phyloP scores from a whole-genome alignment of 108 stramenopile species.

The Skeletonema menzelii region DNA sequence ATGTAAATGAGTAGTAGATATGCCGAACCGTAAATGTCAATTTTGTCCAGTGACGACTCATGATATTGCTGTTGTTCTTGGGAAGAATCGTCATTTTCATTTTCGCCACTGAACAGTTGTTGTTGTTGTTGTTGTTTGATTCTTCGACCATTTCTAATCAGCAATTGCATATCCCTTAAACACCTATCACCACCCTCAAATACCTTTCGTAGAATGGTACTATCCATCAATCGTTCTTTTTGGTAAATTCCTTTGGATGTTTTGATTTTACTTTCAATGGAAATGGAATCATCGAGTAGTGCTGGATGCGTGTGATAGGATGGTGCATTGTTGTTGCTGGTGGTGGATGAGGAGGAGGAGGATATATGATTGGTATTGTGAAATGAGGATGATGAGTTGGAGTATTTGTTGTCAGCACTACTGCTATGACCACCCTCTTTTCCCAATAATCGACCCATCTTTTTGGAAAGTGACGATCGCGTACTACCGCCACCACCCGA shows the following conservation, averaged over 20 bases:
- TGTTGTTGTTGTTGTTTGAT: not conserved
- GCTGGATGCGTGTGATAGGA: constrained; percentile 3
- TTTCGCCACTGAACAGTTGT: not conserved
- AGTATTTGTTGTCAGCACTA: not conserved
- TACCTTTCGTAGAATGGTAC: constrained; percentile 16
- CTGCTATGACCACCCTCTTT: not conserved
- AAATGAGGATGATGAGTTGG: not conserved
- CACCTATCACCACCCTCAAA: constrained; percentile 34
- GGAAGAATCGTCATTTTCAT: no score
- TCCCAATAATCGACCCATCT: constrained; percentile 2
- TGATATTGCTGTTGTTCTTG: not conserved
- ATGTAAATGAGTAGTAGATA: constrained; percentile 46
- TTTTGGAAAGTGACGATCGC: not conserved
- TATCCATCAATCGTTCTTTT: constrained; percentile 35
- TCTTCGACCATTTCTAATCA: not conserved
- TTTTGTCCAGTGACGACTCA: constrained; percentile 14
- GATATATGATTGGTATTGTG: not conserved
- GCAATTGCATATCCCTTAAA: constrained; percentile 10
- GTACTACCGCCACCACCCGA: not conserved
- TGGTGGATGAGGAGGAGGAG: not conserved
- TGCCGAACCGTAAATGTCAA: constrained; percentile 36
- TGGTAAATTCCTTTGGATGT: constrained; percentile 18
- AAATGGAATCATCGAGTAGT: constrained; percentile 8
- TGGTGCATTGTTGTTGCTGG: no score
- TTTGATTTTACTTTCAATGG: not conserved